A percentile compares a stretch with the other conserved stretches of the same genome.
Evolutionary conservation across 768 basidiomycete species (phyloP).

Genomic region (Mycena olivaceomarginata): DNA sequence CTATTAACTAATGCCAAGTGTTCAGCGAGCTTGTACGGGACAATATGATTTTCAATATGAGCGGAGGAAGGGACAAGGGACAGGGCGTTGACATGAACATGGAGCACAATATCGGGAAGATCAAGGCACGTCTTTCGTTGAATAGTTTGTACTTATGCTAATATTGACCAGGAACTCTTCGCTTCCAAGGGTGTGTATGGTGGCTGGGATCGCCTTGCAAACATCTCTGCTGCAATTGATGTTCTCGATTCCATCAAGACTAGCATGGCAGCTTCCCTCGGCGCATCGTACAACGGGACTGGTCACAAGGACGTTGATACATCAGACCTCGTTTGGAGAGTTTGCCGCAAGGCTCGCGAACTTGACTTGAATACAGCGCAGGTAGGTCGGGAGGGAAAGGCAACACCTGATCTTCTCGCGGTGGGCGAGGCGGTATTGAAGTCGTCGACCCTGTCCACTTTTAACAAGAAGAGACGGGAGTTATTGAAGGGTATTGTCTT

Average conservation of each 20-base stretch:
- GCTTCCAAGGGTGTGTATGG: conserved; percentile 54
- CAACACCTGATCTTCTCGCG: background rate
- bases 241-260: conserved; percentile 53
- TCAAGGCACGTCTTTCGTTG: background rate
- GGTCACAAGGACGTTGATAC: conserved; percentile 49
- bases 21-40: conserved; percentile 59
- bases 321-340: conserved; percentile 43
- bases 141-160: background rate
- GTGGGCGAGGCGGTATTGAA: conserved; percentile 8
- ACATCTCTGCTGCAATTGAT: conserved; percentile 54
- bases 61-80: conserved; percentile 52
- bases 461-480: conserved; percentile 55
- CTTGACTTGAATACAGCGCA: conserved; percentile 32
- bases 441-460: conserved; percentile 51
- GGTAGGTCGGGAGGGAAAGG: background rate
- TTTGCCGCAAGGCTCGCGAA: conserved; percentile 48
- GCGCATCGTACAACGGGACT: conserved; percentile 50
- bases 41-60: conserved; percentile 56
- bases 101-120: conserved; percentile 50
- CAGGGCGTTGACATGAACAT: conserved; percentile 61
- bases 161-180: conserved; percentile 49
- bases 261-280: conserved; percentile 47
- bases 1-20: too few species aligned
- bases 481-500: conserved; percentile 40
- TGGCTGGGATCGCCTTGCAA: conserved; percentile 53